These are phyloP conservation scores for Fusarium sp. DNA, from an alignment of 2,329 filamentous ascomycete species.

Conservation along the genomic window DNA sequence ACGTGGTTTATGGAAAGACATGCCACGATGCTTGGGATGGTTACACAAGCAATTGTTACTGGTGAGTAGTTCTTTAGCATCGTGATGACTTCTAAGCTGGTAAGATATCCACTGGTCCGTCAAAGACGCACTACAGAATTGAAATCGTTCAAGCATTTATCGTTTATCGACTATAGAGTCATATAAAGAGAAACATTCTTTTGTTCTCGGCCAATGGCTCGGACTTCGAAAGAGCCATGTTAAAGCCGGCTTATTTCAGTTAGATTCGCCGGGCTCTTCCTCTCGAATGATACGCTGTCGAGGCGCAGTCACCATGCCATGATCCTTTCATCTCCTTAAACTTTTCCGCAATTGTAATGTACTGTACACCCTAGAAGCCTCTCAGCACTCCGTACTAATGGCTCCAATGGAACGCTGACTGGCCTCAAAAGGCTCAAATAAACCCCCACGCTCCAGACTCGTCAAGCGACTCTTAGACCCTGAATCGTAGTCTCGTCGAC, in stretches of 20 bases:
- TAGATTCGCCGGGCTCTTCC: background rate
- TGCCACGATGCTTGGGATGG: slow-evolving; percentile 22
- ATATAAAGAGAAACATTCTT: background rate
- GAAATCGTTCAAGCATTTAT: background rate
- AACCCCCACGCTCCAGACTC: slow-evolving; percentile 32
- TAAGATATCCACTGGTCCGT: background rate
- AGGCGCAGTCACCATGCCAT: slow-evolving; percentile 22
- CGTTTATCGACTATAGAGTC: background rate
- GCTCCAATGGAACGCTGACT: slow-evolving; percentile 1
- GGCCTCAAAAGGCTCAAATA: slow-evolving; percentile 9
- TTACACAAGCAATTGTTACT: slow-evolving; percentile 18
- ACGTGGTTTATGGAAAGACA: slow-evolving; percentile 6
- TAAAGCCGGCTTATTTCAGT: background rate
- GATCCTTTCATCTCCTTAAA: background rate
- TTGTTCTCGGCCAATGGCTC: background rate
- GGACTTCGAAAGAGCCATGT: background rate
- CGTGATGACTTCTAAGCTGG: background rate
- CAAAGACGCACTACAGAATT: background rate
- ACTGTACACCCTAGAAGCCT: background rate
- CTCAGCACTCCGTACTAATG: background rate
- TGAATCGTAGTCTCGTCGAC: slow-evolving; percentile 27
- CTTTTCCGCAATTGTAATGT: slow-evolving; percentile 6
- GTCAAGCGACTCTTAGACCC: slow-evolving; percentile 16
- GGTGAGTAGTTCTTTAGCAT: background rate
- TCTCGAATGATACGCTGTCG: slow-evolving; percentile 20